Percentiles rank a stretch among this genome's conserved stretches.
phyloP scores from a whole-genome alignment of 1,139 yeast species.

The Kodamaea sp. region DNA sequence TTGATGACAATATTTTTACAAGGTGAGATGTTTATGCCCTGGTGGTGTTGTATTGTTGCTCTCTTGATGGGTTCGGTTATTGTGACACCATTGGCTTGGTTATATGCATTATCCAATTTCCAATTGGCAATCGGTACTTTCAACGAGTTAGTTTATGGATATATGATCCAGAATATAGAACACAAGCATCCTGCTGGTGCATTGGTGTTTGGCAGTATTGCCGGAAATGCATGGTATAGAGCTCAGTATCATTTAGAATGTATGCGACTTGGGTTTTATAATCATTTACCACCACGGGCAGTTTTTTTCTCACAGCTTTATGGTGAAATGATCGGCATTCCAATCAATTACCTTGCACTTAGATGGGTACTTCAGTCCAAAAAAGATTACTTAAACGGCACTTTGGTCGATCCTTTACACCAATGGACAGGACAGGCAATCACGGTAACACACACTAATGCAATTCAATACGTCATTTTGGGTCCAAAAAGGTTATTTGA shows the following conservation, averaged over 20 bases:
- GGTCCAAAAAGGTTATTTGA: constrained; percentile 44
- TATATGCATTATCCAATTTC: constrained; percentile 49
- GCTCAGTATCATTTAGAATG: constrained; percentile 49
- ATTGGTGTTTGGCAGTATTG: constrained; percentile 46
- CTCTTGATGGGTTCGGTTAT: constrained; percentile 40
- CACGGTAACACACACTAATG: constrained; percentile 41
- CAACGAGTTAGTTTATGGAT: constrained; percentile 47
- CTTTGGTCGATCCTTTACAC: constrained; percentile 39
- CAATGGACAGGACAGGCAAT: constrained; percentile 53
- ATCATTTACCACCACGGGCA: constrained; percentile 43
- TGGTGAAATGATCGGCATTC: constrained; percentile 50
- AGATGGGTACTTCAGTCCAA: constrained; percentile 44
- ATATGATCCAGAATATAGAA: constrained; percentile 32
- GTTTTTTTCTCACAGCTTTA: constrained; percentile 48
- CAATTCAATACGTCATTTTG: constrained; percentile 47
- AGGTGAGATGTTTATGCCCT: constrained; percentile 46
- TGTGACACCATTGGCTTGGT: constrained; percentile 48
- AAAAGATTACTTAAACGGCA: constrained; percentile 36
- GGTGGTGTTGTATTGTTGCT: constrained; percentile 47
- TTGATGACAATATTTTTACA: constrained; percentile 31
- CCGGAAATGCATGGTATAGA: constrained; percentile 53
- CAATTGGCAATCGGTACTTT: constrained; percentile 51
- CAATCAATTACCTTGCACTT: constrained; percentile 45
- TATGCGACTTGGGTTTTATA: constrained; percentile 48
- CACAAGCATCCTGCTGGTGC: constrained; percentile 47